phyloP scores from a whole-genome alignment of 2,329 filamentous ascomycete species.

The Uncinocarpus reesii region DNA sequence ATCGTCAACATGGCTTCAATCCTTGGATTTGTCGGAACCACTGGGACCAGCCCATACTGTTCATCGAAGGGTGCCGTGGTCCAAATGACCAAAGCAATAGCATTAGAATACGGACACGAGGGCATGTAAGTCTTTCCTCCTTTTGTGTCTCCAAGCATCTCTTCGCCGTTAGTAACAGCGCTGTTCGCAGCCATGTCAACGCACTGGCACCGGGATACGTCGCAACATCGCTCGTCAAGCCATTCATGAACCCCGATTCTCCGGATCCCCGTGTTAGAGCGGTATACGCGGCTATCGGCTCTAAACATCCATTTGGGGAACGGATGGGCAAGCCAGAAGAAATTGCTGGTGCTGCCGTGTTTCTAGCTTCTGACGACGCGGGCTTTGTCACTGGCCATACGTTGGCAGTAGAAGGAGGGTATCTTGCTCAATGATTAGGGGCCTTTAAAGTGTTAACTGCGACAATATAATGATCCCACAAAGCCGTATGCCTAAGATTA shows the following conservation, averaged over 20 bases:
- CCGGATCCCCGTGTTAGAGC: constrained; percentile 14
- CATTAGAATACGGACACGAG: constrained; percentile 41
- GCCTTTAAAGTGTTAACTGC: no score
- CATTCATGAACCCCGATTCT: constrained; percentile 8
- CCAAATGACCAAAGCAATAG: constrained; percentile 41
- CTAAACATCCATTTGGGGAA: constrained; percentile 23
- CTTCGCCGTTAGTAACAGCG: neutral
- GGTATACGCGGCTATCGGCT: constrained; percentile 13
- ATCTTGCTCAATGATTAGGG: constrained; percentile 21
- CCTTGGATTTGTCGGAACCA: constrained; percentile 23
- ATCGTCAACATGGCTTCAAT: constrained; percentile 30
- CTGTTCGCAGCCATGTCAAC: constrained; percentile 37
- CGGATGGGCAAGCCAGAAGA: constrained; percentile 26
- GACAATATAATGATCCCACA: no score
- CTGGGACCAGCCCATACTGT: constrained; percentile 30
- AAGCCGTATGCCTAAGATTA: no score
- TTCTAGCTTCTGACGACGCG: constrained; percentile 40
- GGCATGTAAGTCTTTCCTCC: constrained; percentile 28
- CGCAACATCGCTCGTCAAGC: constrained; percentile 22
- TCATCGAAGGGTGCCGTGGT: constrained; percentile 44
- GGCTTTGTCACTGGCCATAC: constrained; percentile 38
- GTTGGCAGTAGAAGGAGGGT: constrained; percentile 41
- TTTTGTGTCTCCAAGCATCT: neutral
- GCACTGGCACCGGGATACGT: constrained; percentile 45
- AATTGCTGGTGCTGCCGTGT: constrained; percentile 35